Evolutionary conservation across 169 alveolate species (phyloP).

Genomic region (Cryptosporidium viatorum): DNA sequence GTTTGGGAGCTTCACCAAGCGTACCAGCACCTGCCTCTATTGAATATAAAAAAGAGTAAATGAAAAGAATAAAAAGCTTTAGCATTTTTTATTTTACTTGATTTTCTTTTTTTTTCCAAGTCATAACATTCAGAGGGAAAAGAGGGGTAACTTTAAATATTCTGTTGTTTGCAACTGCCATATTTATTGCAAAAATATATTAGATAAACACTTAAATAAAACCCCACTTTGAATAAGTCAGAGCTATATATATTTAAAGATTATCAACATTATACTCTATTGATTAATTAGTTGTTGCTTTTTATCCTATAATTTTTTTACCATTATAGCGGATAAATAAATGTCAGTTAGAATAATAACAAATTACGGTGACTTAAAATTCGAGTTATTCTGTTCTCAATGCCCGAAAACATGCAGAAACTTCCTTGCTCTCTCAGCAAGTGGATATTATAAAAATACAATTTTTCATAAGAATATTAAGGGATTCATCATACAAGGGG

Average conservation of each 20-base stretch:
- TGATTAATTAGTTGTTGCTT: not conserved
- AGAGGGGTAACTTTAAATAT: constrained; percentile 32
- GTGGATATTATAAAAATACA: constrained; percentile 90
- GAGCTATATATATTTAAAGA: not conserved
- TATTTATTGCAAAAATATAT: no score
- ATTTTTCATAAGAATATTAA: constrained; percentile 91
- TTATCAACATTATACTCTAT: not conserved
- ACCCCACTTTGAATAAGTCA: not conserved
- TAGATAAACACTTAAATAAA: not conserved
- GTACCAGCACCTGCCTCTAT: constrained; percentile 7
- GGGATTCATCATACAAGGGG: constrained; percentile 97
- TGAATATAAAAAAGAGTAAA: not conserved
- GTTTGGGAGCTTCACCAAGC: constrained; percentile 9
- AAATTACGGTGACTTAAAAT: constrained; percentile 73
- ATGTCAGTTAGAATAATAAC: constrained; percentile 73
- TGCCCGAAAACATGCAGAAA: constrained; percentile 91
- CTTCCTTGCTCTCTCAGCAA: constrained; percentile 87
- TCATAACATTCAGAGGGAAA: constrained; percentile 44
- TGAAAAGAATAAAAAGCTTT: not conserved
- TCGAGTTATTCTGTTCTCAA: constrained; percentile 76
- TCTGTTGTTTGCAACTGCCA: not conserved
- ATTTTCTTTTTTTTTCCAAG: not conserved
- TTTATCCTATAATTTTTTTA: not conserved
- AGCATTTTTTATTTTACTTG: constrained; percentile 41
- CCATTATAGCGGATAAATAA: not conserved